phyloP scores from a whole-genome alignment of 2,329 filamentous ascomycete genomes.

The Xylariaceae sp. region DNA sequence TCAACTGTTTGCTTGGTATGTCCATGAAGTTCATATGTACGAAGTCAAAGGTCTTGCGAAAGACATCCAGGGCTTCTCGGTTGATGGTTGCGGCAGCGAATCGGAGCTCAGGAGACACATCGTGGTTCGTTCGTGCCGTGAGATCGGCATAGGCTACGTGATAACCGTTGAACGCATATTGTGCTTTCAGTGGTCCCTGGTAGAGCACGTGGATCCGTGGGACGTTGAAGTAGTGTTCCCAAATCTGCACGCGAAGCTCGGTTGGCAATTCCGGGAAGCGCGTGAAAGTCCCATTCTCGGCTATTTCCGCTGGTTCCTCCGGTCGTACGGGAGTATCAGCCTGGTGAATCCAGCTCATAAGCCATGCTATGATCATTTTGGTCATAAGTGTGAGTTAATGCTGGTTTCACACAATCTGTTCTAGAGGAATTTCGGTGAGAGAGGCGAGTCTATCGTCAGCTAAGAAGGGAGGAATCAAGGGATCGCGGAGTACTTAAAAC shows the following conservation, averaged over 20 bases:
- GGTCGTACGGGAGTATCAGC: not conserved
- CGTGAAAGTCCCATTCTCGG: not conserved
- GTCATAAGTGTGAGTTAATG: not conserved
- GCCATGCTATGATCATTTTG: constrained; percentile 11
- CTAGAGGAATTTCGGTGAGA: too few species aligned
- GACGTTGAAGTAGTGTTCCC: constrained; percentile 18
- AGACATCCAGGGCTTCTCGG: constrained; percentile 11
- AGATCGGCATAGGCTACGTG: constrained; percentile 14
- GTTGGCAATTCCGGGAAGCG: constrained; percentile 14
- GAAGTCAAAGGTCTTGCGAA: constrained; percentile 13
- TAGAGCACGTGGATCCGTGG: constrained; percentile 18
- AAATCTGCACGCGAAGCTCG: constrained; percentile 18
- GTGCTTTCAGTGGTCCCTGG: constrained; percentile 2
- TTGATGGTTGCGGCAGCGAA: constrained; percentile 15
- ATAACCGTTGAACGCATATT: not conserved
- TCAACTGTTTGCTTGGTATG: constrained; percentile 13
- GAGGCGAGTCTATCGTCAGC: too few species aligned
- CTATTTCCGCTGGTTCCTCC: not conserved
- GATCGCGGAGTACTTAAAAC: too few species aligned
- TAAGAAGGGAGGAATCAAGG: too few species aligned
- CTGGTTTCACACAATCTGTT: not conserved
- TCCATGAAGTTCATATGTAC: constrained; percentile 16
- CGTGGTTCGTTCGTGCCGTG: constrained; percentile 12
- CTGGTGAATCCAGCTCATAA: constrained; percentile 3
- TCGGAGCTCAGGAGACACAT: constrained; percentile 3